Percentiles rank a stretch among this genome's conserved stretches.
Conservation (phyloP, 2,329 filamentous ascomycete genomes). For the Penicillium concentricum region DNA sequence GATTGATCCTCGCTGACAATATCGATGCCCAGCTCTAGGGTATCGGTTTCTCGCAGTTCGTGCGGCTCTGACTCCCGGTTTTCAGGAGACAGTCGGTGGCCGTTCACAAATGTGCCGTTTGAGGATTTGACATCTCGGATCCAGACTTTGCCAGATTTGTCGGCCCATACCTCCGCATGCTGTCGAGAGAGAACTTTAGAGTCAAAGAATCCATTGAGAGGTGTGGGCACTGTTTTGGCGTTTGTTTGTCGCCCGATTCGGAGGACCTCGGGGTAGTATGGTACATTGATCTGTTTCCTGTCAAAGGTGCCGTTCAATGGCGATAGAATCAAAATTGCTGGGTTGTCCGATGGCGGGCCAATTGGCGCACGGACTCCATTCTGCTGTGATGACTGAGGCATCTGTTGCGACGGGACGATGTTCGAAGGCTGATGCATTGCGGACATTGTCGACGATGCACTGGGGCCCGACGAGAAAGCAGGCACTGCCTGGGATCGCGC, state of each 20-base stretch:
- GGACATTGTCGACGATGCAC: conserved; percentile 62
- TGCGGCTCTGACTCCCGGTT: conserved; percentile 96
- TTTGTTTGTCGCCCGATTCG: conserved; percentile 96
- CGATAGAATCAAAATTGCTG: conserved; percentile 78
- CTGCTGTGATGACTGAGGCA: conserved; percentile 60
- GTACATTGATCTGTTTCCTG: conserved; percentile 91
- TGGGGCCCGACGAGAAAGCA: conserved; percentile 56
- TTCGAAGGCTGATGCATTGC: conserved; percentile 62
- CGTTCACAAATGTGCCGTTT: conserved; percentile 97
- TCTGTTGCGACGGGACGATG: conserved; percentile 67
- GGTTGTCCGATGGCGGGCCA: conserved; percentile 55
- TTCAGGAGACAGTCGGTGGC: conserved; percentile 81
- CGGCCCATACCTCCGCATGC: conserved; percentile 93
- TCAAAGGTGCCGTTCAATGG: conserved; percentile 97
- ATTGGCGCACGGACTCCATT: conserved; percentile 54
- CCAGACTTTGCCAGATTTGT: conserved; percentile 81
- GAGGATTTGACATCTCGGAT: conserved; percentile 98
- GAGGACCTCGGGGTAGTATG: conserved; percentile 88
- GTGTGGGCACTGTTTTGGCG: conserved; percentile 88
- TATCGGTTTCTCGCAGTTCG: conserved; percentile 86
- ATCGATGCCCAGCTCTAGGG: conserved; percentile 92
- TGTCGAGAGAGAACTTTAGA: conserved; percentile 96
- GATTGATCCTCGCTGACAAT: conserved; percentile 99
- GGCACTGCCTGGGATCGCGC: conserved; percentile 62
- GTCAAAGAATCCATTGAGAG: conserved; percentile 92